These are phyloP conservation scores for Euryodendron excelsum DNA, from an alignment of 148 eudicot genomes.

Conservation along the genomic window DNA sequence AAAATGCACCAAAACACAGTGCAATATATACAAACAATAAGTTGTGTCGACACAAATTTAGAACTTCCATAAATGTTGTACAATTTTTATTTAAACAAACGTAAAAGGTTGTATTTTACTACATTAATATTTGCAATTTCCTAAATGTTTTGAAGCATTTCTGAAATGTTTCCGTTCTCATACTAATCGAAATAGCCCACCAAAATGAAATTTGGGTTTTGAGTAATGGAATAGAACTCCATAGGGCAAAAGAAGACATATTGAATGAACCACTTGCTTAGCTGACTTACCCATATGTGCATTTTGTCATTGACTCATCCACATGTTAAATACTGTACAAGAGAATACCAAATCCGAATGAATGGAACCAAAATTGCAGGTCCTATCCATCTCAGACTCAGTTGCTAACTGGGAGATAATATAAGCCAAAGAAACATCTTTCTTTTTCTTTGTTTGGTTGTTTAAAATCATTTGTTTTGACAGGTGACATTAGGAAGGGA, in stretches of 20 bases:
- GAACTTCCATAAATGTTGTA: too few relatives aligned
- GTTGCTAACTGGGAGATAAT: not conserved
- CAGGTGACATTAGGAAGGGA: not conserved
- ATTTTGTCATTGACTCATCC: not conserved
- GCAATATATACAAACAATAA: too few relatives aligned
- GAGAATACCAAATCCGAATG: not conserved
- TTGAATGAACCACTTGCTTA: not conserved
- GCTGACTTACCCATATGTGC: not conserved
- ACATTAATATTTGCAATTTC: too few relatives aligned
- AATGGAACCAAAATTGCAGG: not conserved
- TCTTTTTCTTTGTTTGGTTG: not conserved
- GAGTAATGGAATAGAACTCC: not conserved
- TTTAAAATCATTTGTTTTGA: not conserved
- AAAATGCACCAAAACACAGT: too few relatives aligned
- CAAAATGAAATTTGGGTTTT: too few relatives aligned
- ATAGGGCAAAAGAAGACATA: not conserved
- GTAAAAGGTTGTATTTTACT: too few relatives aligned
- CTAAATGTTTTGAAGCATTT: too few relatives aligned
- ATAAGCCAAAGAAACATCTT: not conserved
- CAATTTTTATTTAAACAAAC: too few relatives aligned
- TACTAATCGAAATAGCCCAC: too few relatives aligned
- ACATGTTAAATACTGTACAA: not conserved
- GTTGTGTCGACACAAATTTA: too few relatives aligned
- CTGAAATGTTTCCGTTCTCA: too few relatives aligned
- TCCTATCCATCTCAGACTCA: not conserved